Percentiles rank a stretch among this genome's conserved stretches.
phyloP scores from a whole-genome alignment of 257 asterid genomes.

The Datura wrightii region DNA sequence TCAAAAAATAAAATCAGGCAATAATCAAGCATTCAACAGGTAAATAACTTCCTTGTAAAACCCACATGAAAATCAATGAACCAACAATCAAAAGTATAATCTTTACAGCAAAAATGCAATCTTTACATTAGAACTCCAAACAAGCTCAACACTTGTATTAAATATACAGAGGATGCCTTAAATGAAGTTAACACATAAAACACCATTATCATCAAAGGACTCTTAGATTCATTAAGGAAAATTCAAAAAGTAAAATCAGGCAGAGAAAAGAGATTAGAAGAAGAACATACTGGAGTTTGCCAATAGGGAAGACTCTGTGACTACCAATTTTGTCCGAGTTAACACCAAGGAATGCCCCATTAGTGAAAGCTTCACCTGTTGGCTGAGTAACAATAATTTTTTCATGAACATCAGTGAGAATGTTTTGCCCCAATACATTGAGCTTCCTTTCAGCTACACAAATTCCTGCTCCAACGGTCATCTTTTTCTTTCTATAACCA shows the following conservation, averaged over 20 bases:
- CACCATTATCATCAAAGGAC: background rate
- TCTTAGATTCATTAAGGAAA: background rate
- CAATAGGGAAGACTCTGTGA: conserved; percentile 78
- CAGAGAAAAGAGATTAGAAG: background rate
- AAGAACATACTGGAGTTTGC: conserved; percentile 66
- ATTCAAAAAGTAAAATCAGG: background rate
- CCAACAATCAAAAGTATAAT: background rate
- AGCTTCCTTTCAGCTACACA: conserved; percentile 67
- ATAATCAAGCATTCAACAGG: background rate
- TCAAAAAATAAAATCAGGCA: background rate
- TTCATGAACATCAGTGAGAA: conserved; percentile 63
- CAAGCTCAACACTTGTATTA: background rate
- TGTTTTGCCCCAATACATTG: conserved; percentile 66
- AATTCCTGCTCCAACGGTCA: conserved; percentile 54
- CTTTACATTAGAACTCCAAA: conserved; percentile 13
- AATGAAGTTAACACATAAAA: background rate
- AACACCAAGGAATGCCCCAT: conserved; percentile 87
- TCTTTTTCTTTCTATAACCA: conserved; percentile 30
- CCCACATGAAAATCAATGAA: background rate
- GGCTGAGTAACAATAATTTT: conserved; percentile 72
- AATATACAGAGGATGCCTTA: background rate
- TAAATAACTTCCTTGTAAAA: background rate
- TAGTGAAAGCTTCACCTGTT: conserved; percentile 56
- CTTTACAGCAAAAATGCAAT: background rate
- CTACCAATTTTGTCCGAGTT: conserved; percentile 69